A percentile compares a stretch with the other conserved stretches of the same genome.
These are phyloP conservation scores for Suillus spraguei DNA, from an alignment of 768 basidiomycete species.

Conservation along the genomic window DNA sequence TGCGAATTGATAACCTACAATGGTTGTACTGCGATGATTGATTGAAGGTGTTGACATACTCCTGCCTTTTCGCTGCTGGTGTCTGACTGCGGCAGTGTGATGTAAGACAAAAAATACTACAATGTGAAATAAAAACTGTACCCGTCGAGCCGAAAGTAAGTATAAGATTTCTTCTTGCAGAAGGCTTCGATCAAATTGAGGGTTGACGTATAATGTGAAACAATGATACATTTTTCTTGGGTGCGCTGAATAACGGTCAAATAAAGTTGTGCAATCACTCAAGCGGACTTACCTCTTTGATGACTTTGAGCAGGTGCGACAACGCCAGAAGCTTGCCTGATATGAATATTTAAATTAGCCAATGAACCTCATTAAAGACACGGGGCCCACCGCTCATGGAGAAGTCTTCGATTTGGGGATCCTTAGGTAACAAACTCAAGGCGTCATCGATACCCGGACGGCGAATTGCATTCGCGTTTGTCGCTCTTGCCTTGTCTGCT, in stretches of 20 bases:
- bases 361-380: neutral
- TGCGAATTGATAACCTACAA: slow-evolving; percentile 49
- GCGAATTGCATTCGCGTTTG: slow-evolving; percentile 43
- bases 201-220: slow-evolving; percentile 96
- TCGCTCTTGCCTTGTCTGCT: slow-evolving; percentile 58
- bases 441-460: slow-evolving; percentile 61
- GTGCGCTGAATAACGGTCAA: slow-evolving; percentile 50
- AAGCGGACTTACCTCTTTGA: slow-evolving; percentile 52
- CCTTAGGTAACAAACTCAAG: slow-evolving; percentile 58
- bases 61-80: slow-evolving; percentile 74
- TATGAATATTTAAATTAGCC: slow-evolving; percentile 14
- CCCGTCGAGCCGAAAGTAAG: slow-evolving; percentile 89
- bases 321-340: slow-evolving; percentile 77
- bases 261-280: neutral
- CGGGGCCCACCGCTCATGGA: slow-evolving; percentile 71
- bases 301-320: slow-evolving; percentile 57
- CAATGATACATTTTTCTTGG: slow-evolving; percentile 92
- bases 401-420: slow-evolving; percentile 67
- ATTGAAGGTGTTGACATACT: slow-evolving; percentile 90
- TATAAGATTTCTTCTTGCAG: slow-evolving; percentile 76
- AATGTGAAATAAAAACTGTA: slow-evolving; percentile 29
- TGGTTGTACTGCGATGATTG: slow-evolving; percentile 66
- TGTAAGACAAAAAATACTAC: neutral
- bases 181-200: slow-evolving; percentile 89
- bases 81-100: slow-evolving; percentile 55